Percentiles rank a stretch among this genome's conserved stretches.
Evolutionary conservation across 345 rosid genomes (phyloP).

Genomic region (Linum tenue): DNA sequence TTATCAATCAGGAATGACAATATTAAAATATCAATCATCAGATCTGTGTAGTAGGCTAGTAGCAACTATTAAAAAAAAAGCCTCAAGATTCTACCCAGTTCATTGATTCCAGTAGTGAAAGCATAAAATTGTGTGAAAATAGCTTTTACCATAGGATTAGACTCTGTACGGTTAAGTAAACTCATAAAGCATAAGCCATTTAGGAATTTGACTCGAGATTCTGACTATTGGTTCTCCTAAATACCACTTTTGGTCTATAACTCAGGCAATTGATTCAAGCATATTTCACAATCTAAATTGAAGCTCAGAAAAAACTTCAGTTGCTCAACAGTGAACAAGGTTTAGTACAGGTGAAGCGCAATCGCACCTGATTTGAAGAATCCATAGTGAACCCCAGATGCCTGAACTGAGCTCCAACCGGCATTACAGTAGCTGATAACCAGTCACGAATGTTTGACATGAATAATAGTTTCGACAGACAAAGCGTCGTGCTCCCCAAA

Average conservation of each 20-base stretch:
- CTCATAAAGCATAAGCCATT: too few species aligned
- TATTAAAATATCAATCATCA: too few species aligned
- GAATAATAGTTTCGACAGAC: constrained; percentile 60
- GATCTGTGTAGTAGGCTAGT: too few species aligned
- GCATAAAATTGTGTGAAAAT: too few species aligned
- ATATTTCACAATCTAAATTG: too few species aligned
- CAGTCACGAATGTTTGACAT: constrained; percentile 49
- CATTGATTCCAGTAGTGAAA: too few species aligned
- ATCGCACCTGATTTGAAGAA: constrained; percentile 47
- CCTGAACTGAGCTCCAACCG: constrained; percentile 70
- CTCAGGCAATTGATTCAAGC: background rate
- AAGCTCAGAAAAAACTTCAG: background rate
- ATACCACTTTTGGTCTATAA: background rate
- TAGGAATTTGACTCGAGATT: too few species aligned
- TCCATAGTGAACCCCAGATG: constrained; percentile 37
- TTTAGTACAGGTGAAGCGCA: background rate
- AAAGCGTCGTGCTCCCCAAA: constrained; percentile 34
- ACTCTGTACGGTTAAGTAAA: too few species aligned
- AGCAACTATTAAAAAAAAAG: too few species aligned
- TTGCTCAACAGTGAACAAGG: background rate
- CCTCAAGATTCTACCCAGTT: too few species aligned
- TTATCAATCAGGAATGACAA: too few species aligned
- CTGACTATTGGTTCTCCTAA: background rate
- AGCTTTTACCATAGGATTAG: too few species aligned
- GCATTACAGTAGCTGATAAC: constrained; percentile 60